phyloP scores from a whole-genome alignment of 176 grass and related monocot genomes.

The Hsuehochloa calcarea region DNA sequence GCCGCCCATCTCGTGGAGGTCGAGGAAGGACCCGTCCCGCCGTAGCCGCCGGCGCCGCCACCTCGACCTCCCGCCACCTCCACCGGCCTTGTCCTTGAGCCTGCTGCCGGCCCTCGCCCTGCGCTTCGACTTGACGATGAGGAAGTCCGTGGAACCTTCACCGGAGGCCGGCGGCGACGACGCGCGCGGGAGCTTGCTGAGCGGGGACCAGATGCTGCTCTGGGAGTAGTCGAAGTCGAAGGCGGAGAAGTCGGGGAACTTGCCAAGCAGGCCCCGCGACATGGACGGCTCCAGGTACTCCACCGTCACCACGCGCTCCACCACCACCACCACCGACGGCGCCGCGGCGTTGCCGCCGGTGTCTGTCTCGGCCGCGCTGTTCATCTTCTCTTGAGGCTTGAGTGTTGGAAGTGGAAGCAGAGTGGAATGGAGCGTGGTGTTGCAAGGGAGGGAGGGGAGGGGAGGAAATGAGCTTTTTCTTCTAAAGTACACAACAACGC shows the following conservation, averaged over 20 bases:
- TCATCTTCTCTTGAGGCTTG: slow-evolving; percentile 19
- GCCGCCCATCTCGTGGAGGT: slow-evolving; percentile 40
- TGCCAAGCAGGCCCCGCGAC: slow-evolving; percentile 74
- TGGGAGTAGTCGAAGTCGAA: slow-evolving; percentile 95
- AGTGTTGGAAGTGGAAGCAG: not conserved
- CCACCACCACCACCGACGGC: slow-evolving; percentile 27
- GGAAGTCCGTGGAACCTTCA: slow-evolving; percentile 33
- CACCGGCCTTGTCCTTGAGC: not conserved
- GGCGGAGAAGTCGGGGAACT: slow-evolving; percentile 75
- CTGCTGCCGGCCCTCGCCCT: slow-evolving; percentile 31
- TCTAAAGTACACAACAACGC: too few species aligned
- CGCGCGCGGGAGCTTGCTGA: slow-evolving; percentile 60
- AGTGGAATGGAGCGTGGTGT: not conserved
- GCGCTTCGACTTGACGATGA: slow-evolving; percentile 45
- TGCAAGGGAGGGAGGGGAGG: not conserved
- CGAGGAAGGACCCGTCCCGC: slow-evolving; percentile 42
- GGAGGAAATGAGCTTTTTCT: too few species aligned
- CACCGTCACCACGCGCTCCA: slow-evolving; percentile 89
- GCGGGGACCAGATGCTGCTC: slow-evolving; percentile 92
- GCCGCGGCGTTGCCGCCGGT: not conserved
- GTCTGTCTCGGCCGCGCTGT: not conserved
- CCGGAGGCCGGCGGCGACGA: not conserved
- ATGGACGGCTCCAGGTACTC: slow-evolving; percentile 83
- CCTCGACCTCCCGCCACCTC: slow-evolving; percentile 22
- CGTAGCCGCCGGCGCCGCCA: slow-evolving; percentile 34